Conservation (phyloP, 371 early-diverging fungal species). For the Actinomortierella wolfii region DNA sequence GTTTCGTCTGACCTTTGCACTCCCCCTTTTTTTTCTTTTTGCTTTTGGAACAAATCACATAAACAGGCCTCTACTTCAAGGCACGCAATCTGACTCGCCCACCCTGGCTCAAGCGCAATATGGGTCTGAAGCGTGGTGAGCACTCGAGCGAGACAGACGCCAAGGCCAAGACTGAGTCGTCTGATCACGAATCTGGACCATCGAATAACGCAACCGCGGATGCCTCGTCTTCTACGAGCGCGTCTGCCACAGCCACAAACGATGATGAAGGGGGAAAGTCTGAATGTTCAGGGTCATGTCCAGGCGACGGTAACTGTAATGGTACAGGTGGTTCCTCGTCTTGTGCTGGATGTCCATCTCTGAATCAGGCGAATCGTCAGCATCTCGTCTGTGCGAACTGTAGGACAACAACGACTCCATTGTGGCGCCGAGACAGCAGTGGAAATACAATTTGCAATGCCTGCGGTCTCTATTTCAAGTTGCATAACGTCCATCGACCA, state of each 20-base stretch:
- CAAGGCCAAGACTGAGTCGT: constrained; percentile 6
- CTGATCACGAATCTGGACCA: background rate
- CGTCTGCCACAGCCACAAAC: constrained; percentile 7
- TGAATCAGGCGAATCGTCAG: constrained; percentile 67
- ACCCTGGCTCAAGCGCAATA: constrained; percentile 73
- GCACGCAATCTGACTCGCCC: constrained; percentile 84
- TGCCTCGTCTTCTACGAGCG: constrained; percentile 10
- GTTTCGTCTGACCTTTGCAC: background rate
- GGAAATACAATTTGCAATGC: constrained; percentile 87
- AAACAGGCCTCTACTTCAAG: constrained; percentile 77
- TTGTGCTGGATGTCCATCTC: constrained; percentile 81
- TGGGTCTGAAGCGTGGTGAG: constrained; percentile 31
- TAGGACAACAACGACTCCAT: constrained; percentile 80
- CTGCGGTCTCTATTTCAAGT: constrained; percentile 85
- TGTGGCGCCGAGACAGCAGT: constrained; percentile 85
- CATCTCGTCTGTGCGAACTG: constrained; percentile 79
- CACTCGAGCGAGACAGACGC: constrained; percentile 31
- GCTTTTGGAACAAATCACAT: background rate
- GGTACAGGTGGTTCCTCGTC: constrained; percentile 76
- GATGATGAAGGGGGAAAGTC: constrained; percentile 7
- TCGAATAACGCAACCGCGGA: background rate
- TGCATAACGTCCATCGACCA: constrained; percentile 79
- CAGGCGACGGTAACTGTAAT: constrained; percentile 81
- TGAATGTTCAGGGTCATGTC: constrained; percentile 61
- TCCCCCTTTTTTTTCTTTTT: constrained; percentile 6